Conservation (phyloP, 371 early-diverging fungal genomes). For the Mortierella sp. region DNA sequence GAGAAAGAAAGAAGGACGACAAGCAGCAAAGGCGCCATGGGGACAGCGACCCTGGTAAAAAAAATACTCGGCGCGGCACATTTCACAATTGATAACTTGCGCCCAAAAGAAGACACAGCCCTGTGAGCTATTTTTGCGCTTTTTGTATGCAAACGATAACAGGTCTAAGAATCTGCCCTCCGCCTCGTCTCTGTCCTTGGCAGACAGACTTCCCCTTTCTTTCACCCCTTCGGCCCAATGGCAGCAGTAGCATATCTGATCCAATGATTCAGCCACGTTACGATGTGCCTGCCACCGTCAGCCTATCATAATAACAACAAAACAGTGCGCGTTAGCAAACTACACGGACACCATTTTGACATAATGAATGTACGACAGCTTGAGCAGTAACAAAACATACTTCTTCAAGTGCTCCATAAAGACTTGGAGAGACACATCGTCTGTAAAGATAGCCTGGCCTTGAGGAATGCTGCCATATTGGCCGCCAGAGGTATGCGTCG, state of each 20-base stretch:
- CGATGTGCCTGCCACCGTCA: not conserved
- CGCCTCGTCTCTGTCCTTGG: not conserved
- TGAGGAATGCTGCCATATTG: constrained; percentile 74
- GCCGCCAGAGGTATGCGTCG: constrained; percentile 87
- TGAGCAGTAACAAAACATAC: constrained; percentile 55
- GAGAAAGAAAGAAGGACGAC: not conserved
- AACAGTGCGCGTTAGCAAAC: not conserved
- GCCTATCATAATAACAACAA: not conserved
- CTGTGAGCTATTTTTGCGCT: not conserved
- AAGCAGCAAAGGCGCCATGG: not conserved
- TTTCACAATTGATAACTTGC: not conserved
- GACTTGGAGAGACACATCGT: constrained; percentile 97
- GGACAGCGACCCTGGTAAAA: not conserved
- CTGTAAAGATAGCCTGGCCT: constrained; percentile 95
- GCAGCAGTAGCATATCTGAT: not conserved
- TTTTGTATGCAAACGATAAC: not conserved
- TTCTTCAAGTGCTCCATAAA: constrained; percentile 98
- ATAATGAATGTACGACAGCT: not conserved
- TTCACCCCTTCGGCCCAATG: not conserved
- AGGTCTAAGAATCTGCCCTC: not conserved
- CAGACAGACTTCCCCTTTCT: not conserved
- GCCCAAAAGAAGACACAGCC: constrained; percentile 2
- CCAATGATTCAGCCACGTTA: not conserved
- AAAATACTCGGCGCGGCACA: not conserved
- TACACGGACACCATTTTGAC: not conserved